phyloP scores from a whole-genome alignment of 2,329 filamentous ascomycete genomes.

The Trichophyton simii region DNA sequence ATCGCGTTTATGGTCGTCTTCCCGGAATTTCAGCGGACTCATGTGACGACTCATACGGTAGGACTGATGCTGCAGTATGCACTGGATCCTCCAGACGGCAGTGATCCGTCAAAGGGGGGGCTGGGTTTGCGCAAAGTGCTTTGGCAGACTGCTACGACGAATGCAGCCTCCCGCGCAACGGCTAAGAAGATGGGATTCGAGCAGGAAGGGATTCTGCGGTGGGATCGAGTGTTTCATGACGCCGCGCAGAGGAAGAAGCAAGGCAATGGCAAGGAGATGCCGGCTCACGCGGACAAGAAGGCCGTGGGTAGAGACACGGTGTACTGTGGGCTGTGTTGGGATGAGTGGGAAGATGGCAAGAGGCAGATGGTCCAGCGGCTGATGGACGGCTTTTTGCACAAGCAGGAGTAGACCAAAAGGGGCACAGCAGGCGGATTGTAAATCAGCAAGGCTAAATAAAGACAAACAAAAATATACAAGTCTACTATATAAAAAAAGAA shows the following conservation, averaged over 20 bases:
- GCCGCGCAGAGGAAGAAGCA: background rate
- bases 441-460: background rate
- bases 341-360: background rate
- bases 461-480: background rate
- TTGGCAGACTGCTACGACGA: slow-evolving; percentile 1
- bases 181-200: background rate
- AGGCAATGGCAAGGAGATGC: background rate
- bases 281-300: background rate
- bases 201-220: background rate
- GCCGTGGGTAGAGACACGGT: background rate
- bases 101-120: background rate
- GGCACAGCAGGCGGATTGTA: background rate
- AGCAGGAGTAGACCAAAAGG: background rate
- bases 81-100: background rate
- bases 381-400: background rate
- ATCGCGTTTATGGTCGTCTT: background rate
- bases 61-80: background rate
- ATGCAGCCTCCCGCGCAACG: background rate
- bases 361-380: background rate
- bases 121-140: background rate
- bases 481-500: background rate
- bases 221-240: background rate
- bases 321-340: background rate
- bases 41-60: background rate
- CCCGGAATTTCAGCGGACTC: background rate